Conservation (phyloP, 306 rosid genomes). For the Pachyrhizus erosus region DNA sequence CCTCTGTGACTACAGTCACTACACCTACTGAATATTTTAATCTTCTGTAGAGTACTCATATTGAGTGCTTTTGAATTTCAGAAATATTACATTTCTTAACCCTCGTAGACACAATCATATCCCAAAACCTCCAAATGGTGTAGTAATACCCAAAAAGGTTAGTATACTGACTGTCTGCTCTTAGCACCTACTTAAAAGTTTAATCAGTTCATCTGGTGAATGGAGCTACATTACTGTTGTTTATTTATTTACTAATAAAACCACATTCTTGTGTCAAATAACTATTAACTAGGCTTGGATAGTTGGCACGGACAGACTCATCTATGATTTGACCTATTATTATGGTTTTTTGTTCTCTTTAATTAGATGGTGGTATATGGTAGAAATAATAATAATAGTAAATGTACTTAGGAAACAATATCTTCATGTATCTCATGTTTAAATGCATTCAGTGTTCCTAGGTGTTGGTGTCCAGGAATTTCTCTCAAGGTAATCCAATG, state of each 20-base stretch:
- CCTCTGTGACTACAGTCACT: background rate
- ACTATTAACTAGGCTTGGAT: background rate
- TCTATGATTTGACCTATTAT: background rate
- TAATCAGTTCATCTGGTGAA: background rate
- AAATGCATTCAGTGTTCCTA: background rate
- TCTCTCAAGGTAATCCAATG: background rate
- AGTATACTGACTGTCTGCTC: background rate
- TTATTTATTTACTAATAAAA: conserved; percentile 9
- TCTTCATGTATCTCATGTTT: background rate
- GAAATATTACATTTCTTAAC: conserved; percentile 64
- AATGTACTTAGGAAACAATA: background rate
- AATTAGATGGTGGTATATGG: background rate
- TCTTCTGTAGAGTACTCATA: conserved; percentile 5
- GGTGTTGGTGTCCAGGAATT: background rate
- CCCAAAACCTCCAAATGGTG: conserved; percentile 68
- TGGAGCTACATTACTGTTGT: background rate
- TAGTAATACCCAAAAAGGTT: conserved; percentile 70
- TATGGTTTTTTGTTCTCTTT: background rate
- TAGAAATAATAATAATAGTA: background rate
- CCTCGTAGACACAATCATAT: conserved; percentile 59
- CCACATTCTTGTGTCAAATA: background rate
- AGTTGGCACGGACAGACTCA: background rate
- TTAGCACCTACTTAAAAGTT: background rate
- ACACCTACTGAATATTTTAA: conserved; percentile 13
- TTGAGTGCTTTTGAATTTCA: conserved; percentile 46